Percentiles rank a stretch among this genome's conserved stretches.
Conservation (phyloP, 164 flowering plant species). For the Liriodendron chinense region DNA sequence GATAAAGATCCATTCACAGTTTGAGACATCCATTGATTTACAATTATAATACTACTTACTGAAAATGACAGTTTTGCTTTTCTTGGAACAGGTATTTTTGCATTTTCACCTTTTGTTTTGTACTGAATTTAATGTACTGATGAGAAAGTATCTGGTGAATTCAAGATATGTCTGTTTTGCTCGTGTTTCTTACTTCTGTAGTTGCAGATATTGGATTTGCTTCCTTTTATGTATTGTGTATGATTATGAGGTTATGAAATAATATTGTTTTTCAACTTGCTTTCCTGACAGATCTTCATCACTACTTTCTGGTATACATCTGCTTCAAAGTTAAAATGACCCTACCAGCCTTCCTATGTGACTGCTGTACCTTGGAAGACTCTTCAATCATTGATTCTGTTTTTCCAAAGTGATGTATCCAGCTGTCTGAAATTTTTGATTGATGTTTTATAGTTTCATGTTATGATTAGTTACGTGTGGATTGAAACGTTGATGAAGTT, state of each 20-base stretch:
- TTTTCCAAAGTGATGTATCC: neutral
- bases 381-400: neutral
- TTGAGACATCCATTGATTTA: no score
- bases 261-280: neutral
- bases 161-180: no score
- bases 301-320: neutral
- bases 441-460: neutral
- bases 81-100: no score
- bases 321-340: neutral
- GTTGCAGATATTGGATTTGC: no score
- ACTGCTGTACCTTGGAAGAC: neutral
- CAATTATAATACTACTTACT: no score
- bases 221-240: neutral
- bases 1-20: neutral
- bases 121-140: no score
- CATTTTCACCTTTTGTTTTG: no score
- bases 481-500: neutral
- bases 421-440: neutral
- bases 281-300: neutral
- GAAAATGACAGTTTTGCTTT: no score
- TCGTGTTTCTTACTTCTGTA: no score
- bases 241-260: neutral
- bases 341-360: neutral
- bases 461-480: neutral
- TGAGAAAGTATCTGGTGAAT: no score